Base-by-base conservation (phyloP, 495 filamentous ascomycete genomes). In the Alectoria sarmentosa region DNA sequence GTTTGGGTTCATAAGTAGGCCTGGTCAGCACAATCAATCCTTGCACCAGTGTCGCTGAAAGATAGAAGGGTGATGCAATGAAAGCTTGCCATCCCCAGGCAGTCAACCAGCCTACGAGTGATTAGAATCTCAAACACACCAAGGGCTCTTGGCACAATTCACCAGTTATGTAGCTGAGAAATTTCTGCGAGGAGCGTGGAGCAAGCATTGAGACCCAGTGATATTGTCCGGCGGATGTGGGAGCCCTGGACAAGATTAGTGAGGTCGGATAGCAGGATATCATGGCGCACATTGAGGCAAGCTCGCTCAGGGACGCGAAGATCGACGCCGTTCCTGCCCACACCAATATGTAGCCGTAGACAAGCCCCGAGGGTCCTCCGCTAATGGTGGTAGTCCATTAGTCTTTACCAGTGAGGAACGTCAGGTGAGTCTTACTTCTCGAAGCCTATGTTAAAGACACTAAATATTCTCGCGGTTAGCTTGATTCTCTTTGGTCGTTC, bases 271-370 rank as follows among this genome's bases (percentile, higher is more conserved):
- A 55, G 8, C 8, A 3, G 32, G 15, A 9, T 32, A 17, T 32
- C 7, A 30, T n/a, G n/a, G n/a, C 38, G 19, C 34, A 60, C 76
- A 79, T 78, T 14, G 78, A 78, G 2, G 69, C 77, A 68, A 79
- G 56, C 15, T 80, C 77, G 0, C 74, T 73, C 0, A 79, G 63
- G 11, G 75, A 56, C 10, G 44, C 69, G 61, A 77, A 78, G 14
- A 69, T 67, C 10, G 69, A 69, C 11, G 72, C 68, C 4, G 72
- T 72, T 8, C 78, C 76, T 10, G 68, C 48, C 80, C 81, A 84
- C 14, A 73, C 75, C 65, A 83, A 76, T 23, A 84, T 55, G 62
- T 77, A 85, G 9, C 75, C 75, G 73, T 82, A 84, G 5, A 85
- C 70, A 0, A 83, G 76, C 26, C 80, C 82, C 1, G 76, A 80